phyloP scores from a whole-genome alignment of 495 filamentous ascomycete genomes.

The Mycothermus thermophilus region DNA sequence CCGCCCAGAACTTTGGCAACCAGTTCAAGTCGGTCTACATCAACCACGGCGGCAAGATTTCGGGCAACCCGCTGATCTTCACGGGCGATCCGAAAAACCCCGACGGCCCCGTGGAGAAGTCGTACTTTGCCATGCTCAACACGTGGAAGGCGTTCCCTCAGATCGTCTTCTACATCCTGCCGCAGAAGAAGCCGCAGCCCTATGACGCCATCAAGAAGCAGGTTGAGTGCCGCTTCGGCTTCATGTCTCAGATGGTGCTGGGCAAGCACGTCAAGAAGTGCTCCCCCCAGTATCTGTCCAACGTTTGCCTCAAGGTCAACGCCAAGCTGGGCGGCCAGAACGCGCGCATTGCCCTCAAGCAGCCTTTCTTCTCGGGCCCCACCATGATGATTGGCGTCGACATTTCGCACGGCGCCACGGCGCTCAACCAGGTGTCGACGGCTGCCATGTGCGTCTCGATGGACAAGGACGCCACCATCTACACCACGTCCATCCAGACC shows the following conservation, averaged over 20 bases:
- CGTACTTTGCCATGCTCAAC: constrained; percentile 7
- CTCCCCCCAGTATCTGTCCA: constrained; percentile 66
- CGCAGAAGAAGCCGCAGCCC: constrained; percentile 44
- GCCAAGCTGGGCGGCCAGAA: constrained; percentile 85
- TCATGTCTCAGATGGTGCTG: constrained; percentile 61
- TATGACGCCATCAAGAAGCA: constrained; percentile 76
- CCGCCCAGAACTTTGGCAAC: constrained; percentile 42
- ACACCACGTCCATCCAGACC: constrained; percentile 59
- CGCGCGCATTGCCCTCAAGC: constrained; percentile 10
- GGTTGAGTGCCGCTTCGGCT: constrained; percentile 65
- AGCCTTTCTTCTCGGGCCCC: constrained; percentile 28
- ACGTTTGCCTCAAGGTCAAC: constrained; percentile 89
- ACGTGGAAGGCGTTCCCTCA: constrained; percentile 29
- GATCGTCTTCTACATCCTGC: constrained; percentile 59
- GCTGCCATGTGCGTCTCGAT: constrained; percentile 76
- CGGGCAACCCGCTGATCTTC: constrained; percentile 22
- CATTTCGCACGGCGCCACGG: constrained; percentile 65
- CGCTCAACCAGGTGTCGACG: constrained; percentile 47
- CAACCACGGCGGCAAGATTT: constrained; percentile 57
- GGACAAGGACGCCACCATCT: constrained; percentile 53
- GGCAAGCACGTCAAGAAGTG: constrained; percentile 44
- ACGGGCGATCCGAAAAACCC: background rate
- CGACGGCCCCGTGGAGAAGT: constrained; percentile 7
- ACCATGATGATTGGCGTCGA: constrained; percentile 80
- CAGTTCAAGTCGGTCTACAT: constrained; percentile 48